Conservation (phyloP, 2,329 filamentous ascomycete species). For the Elsinoe perseae region DNA sequence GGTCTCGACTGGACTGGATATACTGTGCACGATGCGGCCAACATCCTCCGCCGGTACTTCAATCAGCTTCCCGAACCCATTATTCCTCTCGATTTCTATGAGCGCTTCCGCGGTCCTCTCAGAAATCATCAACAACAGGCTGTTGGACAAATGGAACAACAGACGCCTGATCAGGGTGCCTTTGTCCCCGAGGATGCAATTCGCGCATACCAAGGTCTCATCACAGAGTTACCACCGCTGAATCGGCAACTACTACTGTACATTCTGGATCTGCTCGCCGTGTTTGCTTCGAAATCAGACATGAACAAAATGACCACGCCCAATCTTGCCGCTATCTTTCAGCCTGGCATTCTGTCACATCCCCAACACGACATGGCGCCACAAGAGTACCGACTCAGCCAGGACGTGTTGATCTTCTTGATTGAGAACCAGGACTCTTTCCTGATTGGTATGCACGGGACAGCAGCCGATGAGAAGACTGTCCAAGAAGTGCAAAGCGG, state of each 20-base stretch:
- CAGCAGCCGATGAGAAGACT: slow-evolving; percentile 83
- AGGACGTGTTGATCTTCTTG: slow-evolving; percentile 93
- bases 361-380: slow-evolving; percentile 93
- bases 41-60: slow-evolving; percentile 88
- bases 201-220: slow-evolving; percentile 73
- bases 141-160: slow-evolving; percentile 56
- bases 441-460: slow-evolving; percentile 95
- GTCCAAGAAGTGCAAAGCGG: slow-evolving; percentile 63
- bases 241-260: slow-evolving; percentile 93
- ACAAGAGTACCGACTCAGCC: slow-evolving; percentile 85
- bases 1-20: slow-evolving; percentile 95
- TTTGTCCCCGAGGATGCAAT: slow-evolving; percentile 74
- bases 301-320: slow-evolving; percentile 94
- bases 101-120: slow-evolving; percentile 79
- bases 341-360: slow-evolving; percentile 91
- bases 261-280: slow-evolving; percentile 87
- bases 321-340: slow-evolving; percentile 94
- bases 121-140: slow-evolving; percentile 61
- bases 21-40: slow-evolving; percentile 96
- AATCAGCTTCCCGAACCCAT: slow-evolving; percentile 96
- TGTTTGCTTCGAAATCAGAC: slow-evolving; percentile 94
- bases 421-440: slow-evolving; percentile 99
- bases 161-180: slow-evolving; percentile 61
- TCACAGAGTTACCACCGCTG: slow-evolving; percentile 83
- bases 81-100: slow-evolving; percentile 87